phyloP scores from a whole-genome alignment of 2,329 filamentous ascomycete genomes.

The Orbilia brochopaga region DNA sequence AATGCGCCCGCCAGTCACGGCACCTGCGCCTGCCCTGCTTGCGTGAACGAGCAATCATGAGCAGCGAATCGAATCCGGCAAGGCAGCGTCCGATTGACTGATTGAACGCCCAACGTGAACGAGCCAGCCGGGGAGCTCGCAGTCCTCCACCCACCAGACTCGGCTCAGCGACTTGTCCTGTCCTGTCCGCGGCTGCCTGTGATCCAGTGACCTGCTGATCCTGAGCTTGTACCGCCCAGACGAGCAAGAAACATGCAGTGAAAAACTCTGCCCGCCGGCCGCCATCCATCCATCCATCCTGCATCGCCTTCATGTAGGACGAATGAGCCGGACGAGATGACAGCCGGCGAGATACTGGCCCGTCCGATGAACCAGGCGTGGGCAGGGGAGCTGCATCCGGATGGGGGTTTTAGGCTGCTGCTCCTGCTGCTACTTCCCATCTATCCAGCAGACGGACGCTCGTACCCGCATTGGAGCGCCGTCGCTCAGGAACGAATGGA shows the following conservation, averaged over 20 bases:
- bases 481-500: slow-evolving; percentile 5
- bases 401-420: background rate
- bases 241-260: slow-evolving; percentile 2
- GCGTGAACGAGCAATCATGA: background rate
- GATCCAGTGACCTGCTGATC: slow-evolving; percentile 46
- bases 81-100: background rate
- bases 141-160: slow-evolving; percentile 6
- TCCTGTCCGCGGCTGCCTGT: too few relatives aligned
- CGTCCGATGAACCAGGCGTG: too few relatives aligned
- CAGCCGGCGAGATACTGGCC: too few relatives aligned
- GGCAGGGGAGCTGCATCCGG: slow-evolving; percentile 23
- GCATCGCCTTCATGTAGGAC: too few relatives aligned
- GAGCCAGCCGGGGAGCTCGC: slow-evolving; percentile 7
- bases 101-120: slow-evolving; percentile 2
- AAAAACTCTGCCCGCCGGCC: background rate
- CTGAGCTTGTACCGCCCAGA: slow-evolving; percentile 10
- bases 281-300: background rate
- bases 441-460: too few relatives aligned
- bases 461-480: background rate
- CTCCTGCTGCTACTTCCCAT: too few relatives aligned
- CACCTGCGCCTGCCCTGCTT: slow-evolving; percentile 1
- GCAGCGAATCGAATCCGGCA: slow-evolving; percentile 2
- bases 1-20: background rate
- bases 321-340: too few relatives aligned
- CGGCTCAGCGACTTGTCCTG: too few relatives aligned